A percentile compares a stretch with the other conserved stretches of the same genome.
Evolutionary conservation across 2,329 filamentous ascomycete species (phyloP).

Genomic region (Phyllosticta citribraziliensis): DNA sequence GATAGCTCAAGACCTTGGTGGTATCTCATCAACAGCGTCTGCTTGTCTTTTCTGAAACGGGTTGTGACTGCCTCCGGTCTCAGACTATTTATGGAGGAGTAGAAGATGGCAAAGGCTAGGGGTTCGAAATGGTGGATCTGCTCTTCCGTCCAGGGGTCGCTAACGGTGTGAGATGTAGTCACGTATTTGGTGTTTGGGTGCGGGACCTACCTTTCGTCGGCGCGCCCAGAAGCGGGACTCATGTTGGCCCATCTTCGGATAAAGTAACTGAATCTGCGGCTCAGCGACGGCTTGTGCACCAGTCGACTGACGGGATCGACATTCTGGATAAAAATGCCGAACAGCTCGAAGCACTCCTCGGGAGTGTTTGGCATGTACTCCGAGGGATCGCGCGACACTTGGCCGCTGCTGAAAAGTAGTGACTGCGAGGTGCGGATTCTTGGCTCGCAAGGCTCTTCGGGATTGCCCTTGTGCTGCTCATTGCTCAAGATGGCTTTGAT

Average conservation of each 20-base stretch:
- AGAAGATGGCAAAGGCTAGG: constrained; percentile 27
- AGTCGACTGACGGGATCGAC: constrained; percentile 9
- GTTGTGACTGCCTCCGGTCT: constrained; percentile 20
- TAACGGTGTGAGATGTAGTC: not conserved
- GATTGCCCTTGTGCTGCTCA: not conserved
- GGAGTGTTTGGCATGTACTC: constrained; percentile 7
- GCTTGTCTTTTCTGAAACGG: constrained; percentile 25
- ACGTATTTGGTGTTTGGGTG: not conserved
- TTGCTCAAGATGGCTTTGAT: constrained; percentile 10
- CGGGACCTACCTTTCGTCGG: constrained; percentile 1
- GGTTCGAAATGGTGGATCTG: constrained; percentile 16
- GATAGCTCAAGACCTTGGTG: constrained; percentile 27
- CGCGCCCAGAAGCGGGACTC: constrained; percentile 1
- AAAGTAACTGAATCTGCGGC: constrained; percentile 2
- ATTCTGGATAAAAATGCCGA: constrained; percentile 4
- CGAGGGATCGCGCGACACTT: not conserved
- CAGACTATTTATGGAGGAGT: constrained; percentile 26
- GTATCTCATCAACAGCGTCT: constrained; percentile 21
- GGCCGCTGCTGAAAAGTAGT: constrained; percentile 8
- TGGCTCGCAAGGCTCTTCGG: not conserved
- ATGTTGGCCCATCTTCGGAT: constrained; percentile 5
- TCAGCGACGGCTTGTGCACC: constrained; percentile 7
- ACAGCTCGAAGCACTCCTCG: constrained; percentile 3
- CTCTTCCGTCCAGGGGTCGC: constrained; percentile 6
- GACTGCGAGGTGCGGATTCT: constrained; percentile 7